Percentiles rank a stretch among this genome's conserved stretches.
Evolutionary conservation across 257 asterid genomes (phyloP).

Genomic region (Solanum dulcamara): DNA sequence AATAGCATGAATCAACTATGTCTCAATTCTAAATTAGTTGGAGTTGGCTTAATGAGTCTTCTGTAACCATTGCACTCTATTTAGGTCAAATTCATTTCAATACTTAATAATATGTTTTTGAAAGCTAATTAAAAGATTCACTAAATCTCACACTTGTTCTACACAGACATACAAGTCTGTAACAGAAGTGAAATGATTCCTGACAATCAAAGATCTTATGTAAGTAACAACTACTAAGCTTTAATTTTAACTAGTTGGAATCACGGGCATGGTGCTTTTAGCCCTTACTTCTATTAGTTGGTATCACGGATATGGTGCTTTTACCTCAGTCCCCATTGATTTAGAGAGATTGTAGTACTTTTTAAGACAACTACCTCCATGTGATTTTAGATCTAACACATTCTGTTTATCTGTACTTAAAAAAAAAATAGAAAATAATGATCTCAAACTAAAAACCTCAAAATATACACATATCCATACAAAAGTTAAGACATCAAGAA

Average conservation of each 20-base stretch:
- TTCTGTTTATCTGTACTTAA: too few relatives aligned
- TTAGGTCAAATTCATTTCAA: neutral
- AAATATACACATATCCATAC: too few relatives aligned
- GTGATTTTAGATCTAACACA: neutral
- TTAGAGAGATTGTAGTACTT: neutral
- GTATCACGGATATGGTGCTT: neutral
- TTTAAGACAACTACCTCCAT: neutral
- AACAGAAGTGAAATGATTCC: neutral
- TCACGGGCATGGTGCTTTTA: too few relatives aligned
- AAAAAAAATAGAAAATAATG: neutral
- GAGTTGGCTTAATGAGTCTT: neutral
- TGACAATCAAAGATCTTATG: neutral
- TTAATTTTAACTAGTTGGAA: neutral
- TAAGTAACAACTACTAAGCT: neutral
- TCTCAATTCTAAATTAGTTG: neutral
- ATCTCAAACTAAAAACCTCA: neutral
- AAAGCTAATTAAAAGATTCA: neutral
- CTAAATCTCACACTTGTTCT: neutral
- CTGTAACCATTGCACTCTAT: neutral
- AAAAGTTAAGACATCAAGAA: neutral
- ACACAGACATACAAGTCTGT: neutral
- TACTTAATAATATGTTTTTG: neutral
- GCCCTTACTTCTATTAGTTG: too few relatives aligned
- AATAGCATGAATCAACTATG: neutral
- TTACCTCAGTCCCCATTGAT: neutral